Evolutionary conservation across 2,329 filamentous ascomycete species (phyloP), one percentile per base, ranked within the genome.

Genomic region (Neonectria magnoliae): DNA sequence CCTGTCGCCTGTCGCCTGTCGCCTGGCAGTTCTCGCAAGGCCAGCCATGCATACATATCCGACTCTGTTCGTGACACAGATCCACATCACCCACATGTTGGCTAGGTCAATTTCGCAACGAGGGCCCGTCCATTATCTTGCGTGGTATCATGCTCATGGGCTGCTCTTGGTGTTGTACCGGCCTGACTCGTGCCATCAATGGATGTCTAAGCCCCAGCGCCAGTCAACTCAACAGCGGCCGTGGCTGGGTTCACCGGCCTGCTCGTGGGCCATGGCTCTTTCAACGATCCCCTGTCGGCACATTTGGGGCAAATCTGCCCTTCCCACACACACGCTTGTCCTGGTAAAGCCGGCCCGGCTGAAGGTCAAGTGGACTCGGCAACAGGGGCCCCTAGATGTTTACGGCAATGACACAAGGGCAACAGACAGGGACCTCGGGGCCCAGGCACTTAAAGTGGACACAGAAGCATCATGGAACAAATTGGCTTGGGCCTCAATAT

Each of bases 391-490:
- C 41, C 47, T 42, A 42, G n/a, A 4, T 38, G 14, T 42, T 42
- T 18, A 42, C 18, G 52, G 38, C 57, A 62, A 57, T 54, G 50
- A 22, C 11, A 36, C 57, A 59, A 56, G 51, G 48, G 54, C 42
- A 33, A 45, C 38, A 13, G 29, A 33, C 48, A 51, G 48, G 48
- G 29, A 14, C 27, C 48, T 10, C 36, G 27, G 60, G 60, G 16
- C 13, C 27, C n/a, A 10, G 36, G 22, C 57, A 55, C 44, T 41
- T 55, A 50, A 65, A 67, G 66, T 67, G 65, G 63, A 45, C 57
- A 33, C 48, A 60, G 61, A 67, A 65, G 60, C 59, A 50, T 62
- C 62, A 67, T 70, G 66, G 69, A 70, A 71, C 53, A 62, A 68
- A 62, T 55, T 64, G 59, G 56, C 63, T 67, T 60, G 67, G 61